Percentiles rank a stretch among this genome's conserved stretches.
Conservation (phyloP, 192 early-diverging fungal species). For the Umbelopsis isabellina region DNA sequence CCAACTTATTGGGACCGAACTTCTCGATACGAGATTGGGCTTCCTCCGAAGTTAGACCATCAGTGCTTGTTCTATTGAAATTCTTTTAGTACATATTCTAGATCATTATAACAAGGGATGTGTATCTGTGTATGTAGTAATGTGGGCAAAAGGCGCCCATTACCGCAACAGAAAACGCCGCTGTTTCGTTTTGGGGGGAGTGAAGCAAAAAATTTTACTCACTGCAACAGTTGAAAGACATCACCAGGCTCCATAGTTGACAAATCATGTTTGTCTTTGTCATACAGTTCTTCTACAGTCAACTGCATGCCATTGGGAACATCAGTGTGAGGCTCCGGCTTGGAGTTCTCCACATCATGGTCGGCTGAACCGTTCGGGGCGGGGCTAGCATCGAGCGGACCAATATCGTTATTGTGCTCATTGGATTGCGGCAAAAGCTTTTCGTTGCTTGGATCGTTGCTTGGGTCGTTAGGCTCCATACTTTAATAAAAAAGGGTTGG, state of each 20-base stretch:
- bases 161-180: not conserved
- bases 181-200: not conserved
- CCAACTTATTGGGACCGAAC: constrained; percentile 70
- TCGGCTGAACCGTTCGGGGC: not conserved
- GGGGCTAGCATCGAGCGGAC: not conserved
- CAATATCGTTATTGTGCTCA: not conserved
- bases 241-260: constrained; percentile 77
- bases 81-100: not conserved
- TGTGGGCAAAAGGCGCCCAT: not conserved
- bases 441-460: constrained; percentile 10
- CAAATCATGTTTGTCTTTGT: constrained; percentile 82
- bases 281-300: constrained; percentile 74
- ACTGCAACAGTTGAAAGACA: constrained; percentile 70
- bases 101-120: not conserved
- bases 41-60: constrained; percentile 79
- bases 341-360: not conserved
- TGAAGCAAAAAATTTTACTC: constrained; percentile 17
- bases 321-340: not conserved
- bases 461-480: constrained; percentile 14
- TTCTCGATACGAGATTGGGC: constrained; percentile 63
- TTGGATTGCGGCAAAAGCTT: not conserved
- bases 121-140: not conserved
- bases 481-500: not conserved
- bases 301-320: constrained; percentile 36
- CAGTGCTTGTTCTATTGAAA: constrained; percentile 27